These are phyloP conservation scores for Trametes cinnabarina DNA, from an alignment of 768 basidiomycete genomes.

Conservation along the genomic window DNA sequence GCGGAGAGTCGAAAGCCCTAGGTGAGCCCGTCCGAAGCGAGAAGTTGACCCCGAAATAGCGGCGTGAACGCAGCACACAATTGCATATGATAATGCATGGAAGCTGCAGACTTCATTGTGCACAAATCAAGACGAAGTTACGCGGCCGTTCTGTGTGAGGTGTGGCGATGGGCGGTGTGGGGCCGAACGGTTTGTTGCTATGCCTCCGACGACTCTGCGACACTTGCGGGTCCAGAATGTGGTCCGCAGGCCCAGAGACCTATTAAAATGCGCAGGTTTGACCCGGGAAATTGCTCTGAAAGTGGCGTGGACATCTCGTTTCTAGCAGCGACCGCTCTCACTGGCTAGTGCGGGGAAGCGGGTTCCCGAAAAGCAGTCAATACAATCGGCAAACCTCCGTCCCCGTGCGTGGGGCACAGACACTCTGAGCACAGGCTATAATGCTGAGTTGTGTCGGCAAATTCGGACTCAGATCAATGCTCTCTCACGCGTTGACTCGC, in stretches of 20 bases:
- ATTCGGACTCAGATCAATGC: neutral
- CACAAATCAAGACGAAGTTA: neutral
- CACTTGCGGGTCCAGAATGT: neutral
- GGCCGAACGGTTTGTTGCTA: no score
- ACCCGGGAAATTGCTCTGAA: neutral
- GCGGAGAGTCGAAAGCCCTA: no score
- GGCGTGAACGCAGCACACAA: neutral
- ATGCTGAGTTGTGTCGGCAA: neutral
- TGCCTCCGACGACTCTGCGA: neutral
- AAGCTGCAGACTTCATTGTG: neutral
- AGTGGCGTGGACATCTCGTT: neutral
- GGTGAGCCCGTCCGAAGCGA: no score
- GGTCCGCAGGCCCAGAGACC: neutral
- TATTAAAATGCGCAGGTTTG: neutral
- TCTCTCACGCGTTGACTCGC: slow-evolving; percentile 3
- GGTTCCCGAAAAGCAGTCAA: neutral
- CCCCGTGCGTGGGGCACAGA: neutral
- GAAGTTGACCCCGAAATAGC: neutral
- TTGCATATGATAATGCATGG: neutral
- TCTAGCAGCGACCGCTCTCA: neutral
- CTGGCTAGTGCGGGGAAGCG: neutral
- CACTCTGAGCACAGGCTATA: neutral
- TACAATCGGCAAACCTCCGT: neutral
- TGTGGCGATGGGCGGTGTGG: no score
- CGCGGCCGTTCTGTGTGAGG: neutral